Evolutionary conservation across 163 green algal species (phyloP).

Genomic region (Coccomyxa subellipsoidea): DNA sequence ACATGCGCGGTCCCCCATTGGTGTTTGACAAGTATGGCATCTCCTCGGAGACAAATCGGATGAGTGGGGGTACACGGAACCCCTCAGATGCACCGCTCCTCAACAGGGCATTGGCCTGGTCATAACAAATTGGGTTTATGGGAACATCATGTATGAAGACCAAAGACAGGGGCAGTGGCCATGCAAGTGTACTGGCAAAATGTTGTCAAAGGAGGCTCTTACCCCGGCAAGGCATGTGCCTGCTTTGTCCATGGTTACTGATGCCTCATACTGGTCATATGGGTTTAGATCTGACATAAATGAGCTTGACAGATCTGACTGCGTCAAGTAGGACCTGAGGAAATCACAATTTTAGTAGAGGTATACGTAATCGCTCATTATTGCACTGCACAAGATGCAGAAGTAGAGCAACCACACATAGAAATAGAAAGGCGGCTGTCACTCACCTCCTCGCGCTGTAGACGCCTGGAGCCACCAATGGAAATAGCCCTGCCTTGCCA

Average conservation of each 20-base stretch:
- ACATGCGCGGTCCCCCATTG: constrained; percentile 63
- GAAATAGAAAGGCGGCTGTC: neutral
- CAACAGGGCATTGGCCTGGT: neutral
- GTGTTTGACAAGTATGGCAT: constrained; percentile 60
- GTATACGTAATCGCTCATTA: too few relatives aligned
- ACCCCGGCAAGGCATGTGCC: constrained; percentile 56
- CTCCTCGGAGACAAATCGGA: constrained; percentile 64
- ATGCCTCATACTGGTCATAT: constrained; percentile 70
- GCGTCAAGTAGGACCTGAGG: constrained; percentile 23
- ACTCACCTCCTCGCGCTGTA: constrained; percentile 11
- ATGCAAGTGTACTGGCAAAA: too few relatives aligned
- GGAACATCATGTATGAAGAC: too few relatives aligned
- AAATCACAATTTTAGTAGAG: too few relatives aligned
- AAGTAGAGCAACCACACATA: neutral
- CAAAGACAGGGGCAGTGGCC: too few relatives aligned
- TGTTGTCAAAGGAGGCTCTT: too few relatives aligned
- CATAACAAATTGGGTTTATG: neutral
- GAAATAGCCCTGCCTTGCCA: neutral
- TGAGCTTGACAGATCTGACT: neutral
- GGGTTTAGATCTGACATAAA: constrained; percentile 24
- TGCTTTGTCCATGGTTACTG: constrained; percentile 52
- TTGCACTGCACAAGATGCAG: neutral
- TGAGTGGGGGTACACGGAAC: constrained; percentile 66
- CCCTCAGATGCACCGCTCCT: constrained; percentile 26
- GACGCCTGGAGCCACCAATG: constrained; percentile 6